Base-by-base conservation (phyloP, 2,329 filamentous ascomycete species). In the Colletotrichum cereale region DNA sequence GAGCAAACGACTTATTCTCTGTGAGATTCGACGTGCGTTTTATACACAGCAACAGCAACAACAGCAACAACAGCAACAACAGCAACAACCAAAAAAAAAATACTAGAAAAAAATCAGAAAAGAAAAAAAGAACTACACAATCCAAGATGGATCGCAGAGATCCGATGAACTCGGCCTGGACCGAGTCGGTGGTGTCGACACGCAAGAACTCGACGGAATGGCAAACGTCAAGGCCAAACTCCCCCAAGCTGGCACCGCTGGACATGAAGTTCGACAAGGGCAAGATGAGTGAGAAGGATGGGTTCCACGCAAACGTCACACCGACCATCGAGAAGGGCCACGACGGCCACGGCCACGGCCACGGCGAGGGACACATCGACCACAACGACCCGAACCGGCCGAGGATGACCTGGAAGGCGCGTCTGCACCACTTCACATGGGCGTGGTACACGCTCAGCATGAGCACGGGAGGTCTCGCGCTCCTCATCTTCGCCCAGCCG, bases 371-470 rank as follows among this genome's bases (percentile, higher is more conserved):
- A 38, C 55, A 71, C 67, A 29, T 74, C 52, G 73, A 74, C 73
- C 71, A 73, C 67, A 73, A 74, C 63, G 73, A 74, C 63, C 73
- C 73, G 31, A 74, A 74, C 57, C 79, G 80, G 21, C 82, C 80
- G 3, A 83, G 80, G 62, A 75, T 87, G 2, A 76, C 79, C 4
- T 67, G 88, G 26, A 82, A 82, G 64, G 76, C 85, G 66, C 81
- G 87, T 5, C 79, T 89, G 34, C 81, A 85, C 56, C 89, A 91
- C 80, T 90, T 91, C 77, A 91, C 89, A 0, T 91, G 90, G 91
- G 90, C 89, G 24, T 94, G 92, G 91, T 95, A 91, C 80, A 92
- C 91, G 1, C 83, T 90, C 40, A 91, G 91, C 2, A 94, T 94
- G 92, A 92, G 90, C 58, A 93, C 91, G 0, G 92, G 92, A 42